phyloP scores from a whole-genome alignment of 805 yeast species.

The Wickerhamomyces tratensis region DNA sequence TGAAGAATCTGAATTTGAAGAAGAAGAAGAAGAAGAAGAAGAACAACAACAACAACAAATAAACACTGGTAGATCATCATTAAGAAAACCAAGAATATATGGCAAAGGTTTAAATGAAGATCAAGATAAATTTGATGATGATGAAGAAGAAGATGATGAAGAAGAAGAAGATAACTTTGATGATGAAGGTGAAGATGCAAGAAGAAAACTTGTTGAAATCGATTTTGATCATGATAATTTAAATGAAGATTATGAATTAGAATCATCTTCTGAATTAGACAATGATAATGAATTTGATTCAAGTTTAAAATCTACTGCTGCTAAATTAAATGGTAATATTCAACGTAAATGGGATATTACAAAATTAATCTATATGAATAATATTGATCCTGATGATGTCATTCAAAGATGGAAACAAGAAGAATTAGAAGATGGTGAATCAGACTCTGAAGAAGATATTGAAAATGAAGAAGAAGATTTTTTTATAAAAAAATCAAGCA shows the following conservation, averaged over 20 bases:
- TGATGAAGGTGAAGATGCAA: conserved; percentile 29
- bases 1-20: conserved; percentile 22
- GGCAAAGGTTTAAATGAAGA: conserved; percentile 40
- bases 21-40: conserved; percentile 21
- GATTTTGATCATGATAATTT: conserved; percentile 31
- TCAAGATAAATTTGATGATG: conserved; percentile 36
- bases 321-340: conserved; percentile 44
- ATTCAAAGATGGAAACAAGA: conserved; percentile 62
- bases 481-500: conserved; percentile 37
- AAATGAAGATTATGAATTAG: conserved; percentile 28
- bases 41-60: conserved; percentile 14
- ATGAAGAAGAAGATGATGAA: conserved; percentile 35
- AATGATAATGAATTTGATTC: conserved; percentile 28
- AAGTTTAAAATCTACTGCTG: conserved; percentile 39
- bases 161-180: conserved; percentile 25
- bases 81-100: conserved; percentile 55
- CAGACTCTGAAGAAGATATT: conserved; percentile 26
- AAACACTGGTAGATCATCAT: conserved; percentile 51
- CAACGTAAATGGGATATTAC: conserved; percentile 68
- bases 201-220: conserved; percentile 35
- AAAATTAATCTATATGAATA: conserved; percentile 70
- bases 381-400: conserved; percentile 65
- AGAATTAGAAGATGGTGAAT: conserved; percentile 32
- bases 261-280: conserved; percentile 43
- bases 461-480: conserved; percentile 41